Evolutionary conservation across 2,329 filamentous ascomycete genomes (phyloP).

Genomic region (Ceratocystis cubensis): DNA sequence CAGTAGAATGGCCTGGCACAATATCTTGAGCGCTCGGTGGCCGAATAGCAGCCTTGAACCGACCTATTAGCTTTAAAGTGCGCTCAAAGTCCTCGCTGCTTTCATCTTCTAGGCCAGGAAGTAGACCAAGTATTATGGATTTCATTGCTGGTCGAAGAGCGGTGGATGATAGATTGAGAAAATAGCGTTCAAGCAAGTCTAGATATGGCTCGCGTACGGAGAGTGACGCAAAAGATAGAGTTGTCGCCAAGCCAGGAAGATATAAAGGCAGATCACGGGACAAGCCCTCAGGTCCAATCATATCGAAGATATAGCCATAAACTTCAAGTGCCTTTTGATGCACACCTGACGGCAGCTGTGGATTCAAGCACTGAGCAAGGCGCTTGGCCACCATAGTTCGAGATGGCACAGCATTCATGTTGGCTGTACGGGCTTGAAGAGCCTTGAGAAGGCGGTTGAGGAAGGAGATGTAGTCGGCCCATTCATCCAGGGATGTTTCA

Average conservation of each 20-base stretch:
- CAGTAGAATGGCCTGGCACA: constrained; percentile 42
- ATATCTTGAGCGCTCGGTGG: constrained; percentile 33
- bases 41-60: constrained; percentile 57
- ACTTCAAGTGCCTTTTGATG: constrained; percentile 96
- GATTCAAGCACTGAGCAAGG: constrained; percentile 88
- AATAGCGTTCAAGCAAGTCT: constrained; percentile 66
- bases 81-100: constrained; percentile 94
- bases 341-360: constrained; percentile 82
- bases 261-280: constrained; percentile 76
- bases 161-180: constrained; percentile 57
- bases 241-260: constrained; percentile 76
- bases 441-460: constrained; percentile 84
- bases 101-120: constrained; percentile 89
- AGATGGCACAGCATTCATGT: constrained; percentile 61
- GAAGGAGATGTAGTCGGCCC: constrained; percentile 99
- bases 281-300: constrained; percentile 69
- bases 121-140: constrained; percentile 72
- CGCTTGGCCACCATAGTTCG: constrained; percentile 77
- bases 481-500: constrained; percentile 89
- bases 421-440: constrained; percentile 70
- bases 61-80: constrained; percentile 65
- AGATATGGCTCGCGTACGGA: constrained; percentile 79
- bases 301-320: constrained; percentile 76
- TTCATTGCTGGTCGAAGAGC: constrained; percentile 79
- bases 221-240: constrained; percentile 86